These are phyloP conservation scores for Apiotrichum mycotoxinovorans DNA, from an alignment of 1,284 basidiomycete genomes.

Conservation along the genomic window DNA sequence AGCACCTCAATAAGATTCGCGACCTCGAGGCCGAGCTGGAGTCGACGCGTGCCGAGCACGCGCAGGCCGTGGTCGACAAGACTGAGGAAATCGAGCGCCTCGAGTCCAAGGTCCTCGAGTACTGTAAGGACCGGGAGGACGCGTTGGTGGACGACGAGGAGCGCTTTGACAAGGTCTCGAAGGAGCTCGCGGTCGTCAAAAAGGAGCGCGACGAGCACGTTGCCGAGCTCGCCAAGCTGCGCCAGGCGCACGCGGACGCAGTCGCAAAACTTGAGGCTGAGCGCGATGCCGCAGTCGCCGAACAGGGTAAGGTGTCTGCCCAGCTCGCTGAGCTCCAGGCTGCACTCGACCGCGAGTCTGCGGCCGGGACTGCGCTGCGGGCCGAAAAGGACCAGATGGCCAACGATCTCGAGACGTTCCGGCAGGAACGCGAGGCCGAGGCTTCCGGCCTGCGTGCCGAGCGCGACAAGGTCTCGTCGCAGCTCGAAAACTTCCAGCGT, in stretches of 20 bases:
- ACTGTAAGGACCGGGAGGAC: neutral
- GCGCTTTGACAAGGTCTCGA: slow-evolving; percentile 3
- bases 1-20: slow-evolving; percentile 19
- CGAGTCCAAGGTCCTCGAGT: slow-evolving; percentile 34
- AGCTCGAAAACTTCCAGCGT: slow-evolving; percentile 31
- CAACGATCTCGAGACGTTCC: slow-evolving; percentile 4
- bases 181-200: slow-evolving; percentile 7
- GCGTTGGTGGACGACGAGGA: neutral
- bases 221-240: slow-evolving; percentile 10
- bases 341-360: slow-evolving; percentile 27
- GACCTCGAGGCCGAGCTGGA: slow-evolving; percentile 33
- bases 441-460: neutral
- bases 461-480: slow-evolving; percentile 17
- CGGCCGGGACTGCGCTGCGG: slow-evolving; percentile 19
- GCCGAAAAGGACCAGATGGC: slow-evolving; percentile 10
- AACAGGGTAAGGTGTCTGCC: neutral
- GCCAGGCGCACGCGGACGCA: neutral
- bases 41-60: slow-evolving; percentile 29
- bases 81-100: slow-evolving; percentile 33
- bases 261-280: neutral
- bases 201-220: slow-evolving; percentile 5
- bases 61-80: slow-evolving; percentile 28
- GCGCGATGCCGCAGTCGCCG: neutral
- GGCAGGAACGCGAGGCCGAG: slow-evolving; percentile 16
- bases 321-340: slow-evolving; percentile 6